Base-by-base conservation (phyloP, 768 basidiomycete genomes). In the Calocera viscosa region DNA sequence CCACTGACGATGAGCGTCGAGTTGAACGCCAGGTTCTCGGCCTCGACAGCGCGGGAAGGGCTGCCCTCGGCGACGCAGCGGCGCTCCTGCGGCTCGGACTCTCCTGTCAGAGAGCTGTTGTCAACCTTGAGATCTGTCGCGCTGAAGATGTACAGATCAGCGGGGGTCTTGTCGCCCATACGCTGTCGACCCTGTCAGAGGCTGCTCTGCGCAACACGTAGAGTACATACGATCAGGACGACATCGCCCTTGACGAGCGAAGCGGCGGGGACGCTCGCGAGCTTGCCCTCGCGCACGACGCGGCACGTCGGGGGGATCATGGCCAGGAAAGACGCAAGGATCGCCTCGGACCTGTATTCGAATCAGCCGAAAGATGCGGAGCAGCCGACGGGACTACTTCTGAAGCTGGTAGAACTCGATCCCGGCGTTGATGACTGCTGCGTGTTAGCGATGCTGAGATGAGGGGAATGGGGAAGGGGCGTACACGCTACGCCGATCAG, bases 341-440 rank as follows among this genome's bases (percentile, higher is more conserved):
- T 88, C 40, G 85, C 85, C 72, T 87, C 86, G 10, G 86, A 86
- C 65, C 65, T 65, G 14, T 5, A 7, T 32, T 24, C 24, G 41
- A 22, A 60, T 60, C 53, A 60, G 53, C 53, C 53, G 43, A 33
- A 47, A 41, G 30, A 14, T 8, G 65, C 19, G 22, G n/a, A 33
- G 38, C 65, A 24, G 34, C 12, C 19, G 30, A n/a, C 17, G 12
- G 38, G 41, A 38, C 41, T 47, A 65, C 71, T 87, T 88, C 75
- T 88, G 86, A 33, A 87, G 80, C 77, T 88, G 86, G 72, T 77
- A 80, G 73, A 85, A 88, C 73, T 88, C 86, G 73, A 88, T 86
- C 69, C 82, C 81, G 5, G 85, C 86, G 69, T 88, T 88, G 67
- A 87, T 74, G 74, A 88, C 67, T 68, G 68, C 10, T 10, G 19